Evolutionary conservation across 352 stramenopile genomes (phyloP).

Genomic region (Phytophthora cactorum): DNA sequence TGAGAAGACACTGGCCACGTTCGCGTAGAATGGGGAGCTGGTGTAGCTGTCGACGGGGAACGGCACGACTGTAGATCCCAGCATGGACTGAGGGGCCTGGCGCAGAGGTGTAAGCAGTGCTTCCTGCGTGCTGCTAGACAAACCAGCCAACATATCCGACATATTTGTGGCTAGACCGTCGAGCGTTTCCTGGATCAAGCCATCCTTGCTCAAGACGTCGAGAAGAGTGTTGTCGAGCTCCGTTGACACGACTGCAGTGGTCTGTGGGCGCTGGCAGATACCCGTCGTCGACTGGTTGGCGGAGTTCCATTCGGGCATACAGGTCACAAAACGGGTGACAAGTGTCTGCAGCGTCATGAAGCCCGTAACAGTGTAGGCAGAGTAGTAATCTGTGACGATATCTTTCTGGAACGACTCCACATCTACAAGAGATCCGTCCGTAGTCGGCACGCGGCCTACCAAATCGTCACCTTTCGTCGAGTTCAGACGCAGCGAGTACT

Average conservation of each 20-base stretch:
- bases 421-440: slow-evolving; percentile 35
- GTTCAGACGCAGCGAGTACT: slow-evolving; percentile 75
- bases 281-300: slow-evolving; percentile 46
- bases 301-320: slow-evolving; percentile 54
- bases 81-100: slow-evolving; percentile 53
- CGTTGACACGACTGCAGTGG: slow-evolving; percentile 29
- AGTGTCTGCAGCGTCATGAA: slow-evolving; percentile 80
- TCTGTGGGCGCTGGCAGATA: slow-evolving; percentile 46
- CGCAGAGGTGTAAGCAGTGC: slow-evolving; percentile 45
- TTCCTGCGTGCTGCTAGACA: slow-evolving; percentile 17
- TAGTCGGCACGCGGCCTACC: slow-evolving; percentile 35
- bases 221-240: slow-evolving; percentile 43
- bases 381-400: slow-evolving; percentile 47
- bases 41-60: slow-evolving; percentile 60
- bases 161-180: slow-evolving; percentile 35
- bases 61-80: slow-evolving; percentile 36
- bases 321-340: slow-evolving; percentile 64
- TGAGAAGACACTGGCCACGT: slow-evolving; percentile 61
- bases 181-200: slow-evolving; percentile 40
- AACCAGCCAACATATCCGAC: slow-evolving; percentile 16
- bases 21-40: slow-evolving; percentile 67
- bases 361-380: slow-evolving; percentile 49
- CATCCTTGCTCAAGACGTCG: slow-evolving; percentile 40
- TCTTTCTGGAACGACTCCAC: slow-evolving; percentile 45
- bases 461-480: slow-evolving; percentile 43